A percentile compares a stretch with the other conserved stretches of the same genome.
Evolutionary conservation across 306 rosid genomes (phyloP).

Genomic region (Trifolium fragiferum): DNA sequence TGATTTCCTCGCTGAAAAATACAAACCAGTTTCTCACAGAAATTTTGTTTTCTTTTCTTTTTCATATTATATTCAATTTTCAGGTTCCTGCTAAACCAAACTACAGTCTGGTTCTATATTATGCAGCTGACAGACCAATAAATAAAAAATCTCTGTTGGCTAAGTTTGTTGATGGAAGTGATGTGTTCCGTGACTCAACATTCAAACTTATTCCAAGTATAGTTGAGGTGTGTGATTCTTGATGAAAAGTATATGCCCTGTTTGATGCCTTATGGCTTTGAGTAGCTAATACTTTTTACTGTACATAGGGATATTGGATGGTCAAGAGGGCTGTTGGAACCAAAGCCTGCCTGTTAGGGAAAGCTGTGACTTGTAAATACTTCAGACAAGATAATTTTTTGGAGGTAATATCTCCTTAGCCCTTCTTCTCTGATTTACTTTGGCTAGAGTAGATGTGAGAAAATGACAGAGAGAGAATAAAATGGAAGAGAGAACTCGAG

Average conservation of each 20-base stretch:
- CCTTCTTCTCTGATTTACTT: conserved; percentile 15
- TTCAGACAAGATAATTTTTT: conserved; percentile 84
- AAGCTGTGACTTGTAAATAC: conserved; percentile 92
- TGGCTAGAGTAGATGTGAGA: conserved; percentile 7
- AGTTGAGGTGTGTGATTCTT: conserved; percentile 67
- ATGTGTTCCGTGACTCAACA: conserved; percentile 79
- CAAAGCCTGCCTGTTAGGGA: conserved; percentile 95
- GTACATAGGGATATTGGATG: conserved; percentile 95
- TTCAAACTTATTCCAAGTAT: conserved; percentile 97
- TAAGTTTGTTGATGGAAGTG: conserved; percentile 83
- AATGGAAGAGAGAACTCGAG: not conserved
- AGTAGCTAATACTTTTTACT: conserved; percentile 46
- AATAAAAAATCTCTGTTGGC: conserved; percentile 73
- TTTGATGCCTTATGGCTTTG: conserved; percentile 34
- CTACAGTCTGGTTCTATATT: conserved; percentile 86
- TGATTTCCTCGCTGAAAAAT: conserved; percentile 14
- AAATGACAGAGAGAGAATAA: not conserved
- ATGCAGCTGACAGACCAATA: conserved; percentile 83
- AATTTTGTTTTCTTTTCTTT: not conserved
- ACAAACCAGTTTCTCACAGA: conserved; percentile 32
- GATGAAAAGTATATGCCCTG: conserved; percentile 17
- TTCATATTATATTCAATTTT: conserved; percentile 17
- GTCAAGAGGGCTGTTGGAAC: conserved; percentile 99
- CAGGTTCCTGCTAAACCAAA: conserved; percentile 99
- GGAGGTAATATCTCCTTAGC: conserved; percentile 65